A percentile compares a stretch with the other conserved stretches of the same genome.
These are phyloP conservation scores for Hypoxylon sp. DNA, from an alignment of 2,329 filamentous ascomycete species.

Conservation along the genomic window DNA sequence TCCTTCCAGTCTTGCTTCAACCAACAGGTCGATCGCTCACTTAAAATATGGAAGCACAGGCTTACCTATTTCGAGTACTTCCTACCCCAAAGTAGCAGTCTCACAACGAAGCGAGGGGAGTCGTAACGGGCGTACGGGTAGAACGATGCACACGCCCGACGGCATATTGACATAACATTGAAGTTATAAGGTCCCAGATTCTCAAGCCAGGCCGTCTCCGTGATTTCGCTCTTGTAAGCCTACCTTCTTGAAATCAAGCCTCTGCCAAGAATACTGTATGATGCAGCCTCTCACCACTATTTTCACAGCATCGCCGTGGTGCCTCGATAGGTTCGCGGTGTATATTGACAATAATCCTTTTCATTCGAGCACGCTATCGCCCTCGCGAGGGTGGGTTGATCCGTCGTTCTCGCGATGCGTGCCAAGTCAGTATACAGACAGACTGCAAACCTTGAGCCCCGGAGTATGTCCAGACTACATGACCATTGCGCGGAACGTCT, in stretches of 20 bases:
- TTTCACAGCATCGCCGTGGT: slow-evolving; percentile 49
- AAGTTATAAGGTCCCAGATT: not conserved
- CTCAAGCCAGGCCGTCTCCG: not conserved
- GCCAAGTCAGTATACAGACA: slow-evolving; percentile 48
- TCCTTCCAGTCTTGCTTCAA: too few relatives aligned
- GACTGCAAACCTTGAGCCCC: slow-evolving; percentile 51
- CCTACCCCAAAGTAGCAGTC: not conserved
- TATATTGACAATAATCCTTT: slow-evolving; percentile 46
- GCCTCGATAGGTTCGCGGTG: slow-evolving; percentile 51
- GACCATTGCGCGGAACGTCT: slow-evolving; percentile 46
- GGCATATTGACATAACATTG: not conserved
- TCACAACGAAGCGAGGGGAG: not conserved
- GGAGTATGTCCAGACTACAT: slow-evolving; percentile 52
- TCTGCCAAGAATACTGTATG: not conserved
- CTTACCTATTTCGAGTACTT: not conserved
- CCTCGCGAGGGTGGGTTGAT: slow-evolving; percentile 53
- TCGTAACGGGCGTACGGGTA: not conserved
- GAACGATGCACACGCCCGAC: not conserved
- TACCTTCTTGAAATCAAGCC: not conserved
- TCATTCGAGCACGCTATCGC: slow-evolving; percentile 48
- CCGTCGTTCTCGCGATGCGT: slow-evolving; percentile 52
- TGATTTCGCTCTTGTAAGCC: not conserved
- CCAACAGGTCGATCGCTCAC: too few relatives aligned
- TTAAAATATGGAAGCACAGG: too few relatives aligned
- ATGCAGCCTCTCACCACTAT: slow-evolving; percentile 51